Percentiles rank a stretch among this genome's conserved stretches.
Conservation (phyloP, 2,329 filamentous ascomycete species). For the Rutstroemia sp. region DNA sequence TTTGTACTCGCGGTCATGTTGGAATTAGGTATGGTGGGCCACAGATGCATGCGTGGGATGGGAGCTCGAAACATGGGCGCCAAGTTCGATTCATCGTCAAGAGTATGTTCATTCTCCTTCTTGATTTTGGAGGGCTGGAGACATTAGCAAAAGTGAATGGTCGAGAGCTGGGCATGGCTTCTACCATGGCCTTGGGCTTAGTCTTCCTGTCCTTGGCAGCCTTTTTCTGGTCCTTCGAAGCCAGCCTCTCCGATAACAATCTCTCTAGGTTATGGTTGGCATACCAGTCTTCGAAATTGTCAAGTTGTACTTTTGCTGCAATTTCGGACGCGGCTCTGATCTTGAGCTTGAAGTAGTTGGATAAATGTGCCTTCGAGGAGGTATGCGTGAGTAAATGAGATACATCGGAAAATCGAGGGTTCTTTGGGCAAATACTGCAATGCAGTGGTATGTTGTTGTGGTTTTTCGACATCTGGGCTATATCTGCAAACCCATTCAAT, state of each 20-base stretch:
- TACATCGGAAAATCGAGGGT: slow-evolving; percentile 76
- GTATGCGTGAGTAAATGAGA: slow-evolving; percentile 91
- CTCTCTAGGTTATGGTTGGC: slow-evolving; percentile 59
- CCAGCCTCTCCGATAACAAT: slow-evolving; percentile 71
- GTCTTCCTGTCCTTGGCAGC: slow-evolving; percentile 25
- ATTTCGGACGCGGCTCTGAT: slow-evolving; percentile 62
- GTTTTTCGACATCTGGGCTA: slow-evolving; percentile 20
- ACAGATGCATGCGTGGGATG: slow-evolving; percentile 28
- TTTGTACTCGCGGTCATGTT: neutral
- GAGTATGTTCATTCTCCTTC: slow-evolving; percentile 12
- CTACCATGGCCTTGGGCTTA: neutral
- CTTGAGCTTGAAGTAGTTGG: slow-evolving; percentile 74
- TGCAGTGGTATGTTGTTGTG: slow-evolving; percentile 52
- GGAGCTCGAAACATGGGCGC: slow-evolving; percentile 24
- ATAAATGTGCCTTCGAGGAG: slow-evolving; percentile 84
- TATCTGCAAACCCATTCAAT: slow-evolving; percentile 4
- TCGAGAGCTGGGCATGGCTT: neutral
- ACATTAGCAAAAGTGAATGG: neutral
- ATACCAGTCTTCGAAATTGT: slow-evolving; percentile 75
- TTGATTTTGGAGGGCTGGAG: slow-evolving; percentile 7
- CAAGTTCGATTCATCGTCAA: slow-evolving; percentile 6
- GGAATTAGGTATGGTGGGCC: slow-evolving; percentile 13
- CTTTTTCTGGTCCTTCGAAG: slow-evolving; percentile 65
- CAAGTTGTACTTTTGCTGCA: slow-evolving; percentile 54
- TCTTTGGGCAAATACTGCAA: slow-evolving; percentile 78